phyloP scores from a whole-genome alignment of 2,329 filamentous ascomycete species.

The Chalaropsis ovoidea region DNA sequence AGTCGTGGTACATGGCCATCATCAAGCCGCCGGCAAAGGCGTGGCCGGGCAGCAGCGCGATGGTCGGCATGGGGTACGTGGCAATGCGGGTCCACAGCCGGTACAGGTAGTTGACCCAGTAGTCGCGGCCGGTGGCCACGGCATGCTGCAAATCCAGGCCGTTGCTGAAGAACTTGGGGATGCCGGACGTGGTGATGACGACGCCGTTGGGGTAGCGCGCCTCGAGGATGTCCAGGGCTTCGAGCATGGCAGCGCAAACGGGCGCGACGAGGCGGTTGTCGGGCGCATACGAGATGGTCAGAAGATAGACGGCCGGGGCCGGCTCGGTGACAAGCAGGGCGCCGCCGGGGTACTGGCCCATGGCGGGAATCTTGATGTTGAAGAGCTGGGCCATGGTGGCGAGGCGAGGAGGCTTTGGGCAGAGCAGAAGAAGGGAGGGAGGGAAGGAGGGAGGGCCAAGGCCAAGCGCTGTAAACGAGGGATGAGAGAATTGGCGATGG shows the following conservation, averaged over 20 bases:
- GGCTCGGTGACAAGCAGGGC: constrained; percentile 54
- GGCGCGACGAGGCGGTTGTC: constrained; percentile 66
- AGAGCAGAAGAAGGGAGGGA: background rate
- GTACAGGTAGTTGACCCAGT: constrained; percentile 40
- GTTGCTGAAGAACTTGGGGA: constrained; percentile 73
- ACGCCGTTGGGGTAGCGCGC: constrained; percentile 56
- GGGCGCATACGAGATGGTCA: constrained; percentile 59
- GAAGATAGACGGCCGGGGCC: constrained; percentile 53
- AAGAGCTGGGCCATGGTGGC: constrained; percentile 38
- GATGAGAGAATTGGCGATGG: background rate
- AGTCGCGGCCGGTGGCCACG: constrained; percentile 47
- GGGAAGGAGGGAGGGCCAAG: background rate
- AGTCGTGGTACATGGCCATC: constrained; percentile 73
- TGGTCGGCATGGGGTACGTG: constrained; percentile 66
- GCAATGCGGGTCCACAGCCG: constrained; percentile 17
- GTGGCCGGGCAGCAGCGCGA: constrained; percentile 71
- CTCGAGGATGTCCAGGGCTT: constrained; percentile 67
- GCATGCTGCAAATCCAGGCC: constrained; percentile 67
- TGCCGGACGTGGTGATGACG: constrained; percentile 63
- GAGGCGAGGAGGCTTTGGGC: background rate
- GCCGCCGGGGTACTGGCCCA: constrained; percentile 42
- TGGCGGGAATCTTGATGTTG: constrained; percentile 46
- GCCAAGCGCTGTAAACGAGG: background rate
- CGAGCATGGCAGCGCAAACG: constrained; percentile 56
- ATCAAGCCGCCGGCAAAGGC: constrained; percentile 75